A percentile compares a stretch with the other conserved stretches of the same genome.
Conservation (phyloP, 257 asterid species). For the Solanum corneliomulleri region DNA sequence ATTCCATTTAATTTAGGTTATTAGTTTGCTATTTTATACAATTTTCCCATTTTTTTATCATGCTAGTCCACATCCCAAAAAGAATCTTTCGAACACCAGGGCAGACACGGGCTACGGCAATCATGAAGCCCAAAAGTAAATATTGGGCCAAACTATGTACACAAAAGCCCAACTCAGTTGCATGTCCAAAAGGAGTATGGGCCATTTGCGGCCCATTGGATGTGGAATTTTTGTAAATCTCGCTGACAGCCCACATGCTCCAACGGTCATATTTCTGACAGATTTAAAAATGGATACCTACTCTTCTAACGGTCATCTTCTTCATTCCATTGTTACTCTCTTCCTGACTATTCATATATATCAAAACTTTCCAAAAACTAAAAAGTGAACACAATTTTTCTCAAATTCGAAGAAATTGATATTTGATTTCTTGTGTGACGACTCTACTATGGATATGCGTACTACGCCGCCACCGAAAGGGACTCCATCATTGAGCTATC, state of each 20-base stretch:
- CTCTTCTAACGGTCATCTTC: not conserved
- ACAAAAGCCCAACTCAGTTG: not conserved
- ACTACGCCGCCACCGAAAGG: not conserved
- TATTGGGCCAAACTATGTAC: not conserved
- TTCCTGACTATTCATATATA: not conserved
- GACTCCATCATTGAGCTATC: slow-evolving; percentile 9
- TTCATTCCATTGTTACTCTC: not conserved
- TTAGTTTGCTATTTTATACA: too few species aligned
- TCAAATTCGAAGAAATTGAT: not conserved
- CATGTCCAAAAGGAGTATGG: not conserved
- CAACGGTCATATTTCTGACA: not conserved
- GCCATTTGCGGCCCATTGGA: not conserved
- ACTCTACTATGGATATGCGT: not conserved
- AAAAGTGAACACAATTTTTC: not conserved
- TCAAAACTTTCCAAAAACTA: not conserved
- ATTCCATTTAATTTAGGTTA: too few species aligned
- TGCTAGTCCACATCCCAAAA: too few species aligned
- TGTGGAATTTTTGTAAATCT: not conserved
- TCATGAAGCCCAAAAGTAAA: not conserved
- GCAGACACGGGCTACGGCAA: not conserved
- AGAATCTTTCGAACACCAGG: not conserved
- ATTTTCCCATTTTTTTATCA: too few species aligned
- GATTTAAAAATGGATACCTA: not conserved
- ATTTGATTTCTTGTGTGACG: not conserved
- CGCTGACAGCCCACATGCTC: not conserved